Base-by-base conservation (phyloP, 495 filamentous ascomycete genomes). In the Penicillium cosmopolitanum region DNA sequence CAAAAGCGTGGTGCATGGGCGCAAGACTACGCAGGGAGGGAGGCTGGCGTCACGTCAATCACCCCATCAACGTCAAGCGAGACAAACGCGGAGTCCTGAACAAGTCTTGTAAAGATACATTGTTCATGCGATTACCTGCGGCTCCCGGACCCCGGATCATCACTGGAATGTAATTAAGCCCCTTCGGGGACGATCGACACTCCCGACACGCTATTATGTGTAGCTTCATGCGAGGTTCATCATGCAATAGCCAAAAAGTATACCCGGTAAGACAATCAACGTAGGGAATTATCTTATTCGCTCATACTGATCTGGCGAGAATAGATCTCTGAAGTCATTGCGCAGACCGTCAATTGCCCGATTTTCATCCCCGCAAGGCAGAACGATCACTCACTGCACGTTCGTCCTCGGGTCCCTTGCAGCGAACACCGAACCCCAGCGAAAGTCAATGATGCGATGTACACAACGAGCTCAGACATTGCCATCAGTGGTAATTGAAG, bases 371-470 rank as follows among this genome's bases (percentile, higher is more conserved):
- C 62, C 64, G 61, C 64, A 69, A 65, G 67, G 67, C 55, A 52
- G 46, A 31, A 56, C 56, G 56, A 53, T 58, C 57, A 15, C 58
- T 23, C 43, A 47, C 51, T 51, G 46, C 67, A 67, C 61, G 64
- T 67, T 69, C 54, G 51, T 50, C 36, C 10, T 48, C 5, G 18
- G 40, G 46, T 85, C 84, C 31, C 76, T 87, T 53, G 71, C 84
- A 56, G 85, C 77, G 4, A 79, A 50, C 71, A 18, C 21, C n/a
- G 44, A 46, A 50, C 21, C 31, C 21, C 61, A 61, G 53, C 55
- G 18, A 62, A 53, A 57, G 44, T 57, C 57, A 57, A 55, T 53
- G 56, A 54, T 12, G 42, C 67, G 35, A 71, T 80, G 40, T 51
- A 36, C 25, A 16, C 11, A 15, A 16, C 42, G n/a, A 73, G 71